These are phyloP conservation scores for Pseudozyma hubeiensis DNA, from an alignment of 1,284 basidiomycete genomes.

Conservation along the genomic window DNA sequence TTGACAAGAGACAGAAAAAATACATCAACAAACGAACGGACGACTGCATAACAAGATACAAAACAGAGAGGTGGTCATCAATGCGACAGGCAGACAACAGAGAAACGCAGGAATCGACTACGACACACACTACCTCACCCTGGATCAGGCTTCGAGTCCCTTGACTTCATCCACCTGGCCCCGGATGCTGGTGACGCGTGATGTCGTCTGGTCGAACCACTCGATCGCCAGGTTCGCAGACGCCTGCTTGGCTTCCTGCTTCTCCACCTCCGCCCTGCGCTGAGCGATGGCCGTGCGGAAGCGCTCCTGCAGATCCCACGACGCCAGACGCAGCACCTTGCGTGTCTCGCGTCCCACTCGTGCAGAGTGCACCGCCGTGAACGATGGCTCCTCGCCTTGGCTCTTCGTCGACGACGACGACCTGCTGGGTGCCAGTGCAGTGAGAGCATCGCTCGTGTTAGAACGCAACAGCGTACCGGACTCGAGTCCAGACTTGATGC, in stretches of 20 bases:
- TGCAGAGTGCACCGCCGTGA: constrained; percentile 78
- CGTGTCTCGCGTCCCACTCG: constrained; percentile 87
- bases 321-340: constrained; percentile 91
- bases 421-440: constrained; percentile 1
- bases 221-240: constrained; percentile 51
- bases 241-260: constrained; percentile 60
- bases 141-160: constrained; percentile 27
- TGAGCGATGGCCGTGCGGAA: constrained; percentile 84
- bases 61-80: background rate
- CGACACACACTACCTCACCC: background rate
- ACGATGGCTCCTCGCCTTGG: constrained; percentile 67
- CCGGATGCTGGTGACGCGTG: constrained; percentile 23
- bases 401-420: constrained; percentile 1
- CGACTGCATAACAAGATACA: background rate
- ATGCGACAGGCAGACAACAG: background rate
- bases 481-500: constrained; percentile 52
- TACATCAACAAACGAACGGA: too few relatives aligned
- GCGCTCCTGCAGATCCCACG: constrained; percentile 88
- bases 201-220: constrained; percentile 55
- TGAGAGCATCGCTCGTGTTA: constrained; percentile 9
- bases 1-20: too few relatives aligned
- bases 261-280: constrained; percentile 72
- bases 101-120: background rate
- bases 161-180: constrained; percentile 35
- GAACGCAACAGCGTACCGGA: constrained; percentile 25